Percentiles rank a stretch among this genome's conserved stretches.
phyloP scores from a whole-genome alignment of 306 rosid species.

The Gastrolobium bilobum region DNA sequence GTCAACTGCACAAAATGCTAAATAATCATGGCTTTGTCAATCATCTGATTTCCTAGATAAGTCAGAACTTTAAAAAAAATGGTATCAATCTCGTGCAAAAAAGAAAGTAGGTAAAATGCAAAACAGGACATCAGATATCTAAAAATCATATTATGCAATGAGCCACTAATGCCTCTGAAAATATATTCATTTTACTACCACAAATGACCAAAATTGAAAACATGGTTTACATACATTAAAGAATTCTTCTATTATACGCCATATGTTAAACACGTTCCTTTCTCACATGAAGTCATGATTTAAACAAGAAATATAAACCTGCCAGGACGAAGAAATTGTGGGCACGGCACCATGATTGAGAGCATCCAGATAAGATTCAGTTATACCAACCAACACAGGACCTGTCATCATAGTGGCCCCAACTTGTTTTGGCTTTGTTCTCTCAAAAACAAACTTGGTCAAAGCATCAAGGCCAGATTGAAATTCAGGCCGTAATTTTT shows the following conservation, averaged over 20 bases:
- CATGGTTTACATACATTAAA: background rate
- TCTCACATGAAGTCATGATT: conserved; percentile 10
- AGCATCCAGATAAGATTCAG: conserved; percentile 83
- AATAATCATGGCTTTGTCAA: background rate
- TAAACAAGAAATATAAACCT: conserved; percentile 57
- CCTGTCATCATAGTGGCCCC: conserved; percentile 89
- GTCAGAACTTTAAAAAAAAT: conserved; percentile 4
- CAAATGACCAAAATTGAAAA: conserved; percentile 18
- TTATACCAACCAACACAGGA: conserved; percentile 76
- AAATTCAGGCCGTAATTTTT: conserved; percentile 79
- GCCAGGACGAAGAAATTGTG: conserved; percentile 89
- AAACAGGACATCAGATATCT: background rate
- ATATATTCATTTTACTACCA: background rate
- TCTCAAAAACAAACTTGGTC: conserved; percentile 81
- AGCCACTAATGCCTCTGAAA: conserved; percentile 3
- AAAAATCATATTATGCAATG: conserved; percentile 2
- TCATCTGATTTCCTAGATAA: background rate
- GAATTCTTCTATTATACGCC: conserved; percentile 5
- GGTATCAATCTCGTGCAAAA: conserved; percentile 8
- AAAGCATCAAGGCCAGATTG: conserved; percentile 76
- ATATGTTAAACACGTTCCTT: background rate
- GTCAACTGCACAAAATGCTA: background rate
- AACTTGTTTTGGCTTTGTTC: conserved; percentile 87
- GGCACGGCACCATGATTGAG: conserved; percentile 89
- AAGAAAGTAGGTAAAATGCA: background rate